These are phyloP conservation scores for Trichomonas tenax DNA, from an alignment of 208 protist genomes.

Conservation along the genomic window DNA sequence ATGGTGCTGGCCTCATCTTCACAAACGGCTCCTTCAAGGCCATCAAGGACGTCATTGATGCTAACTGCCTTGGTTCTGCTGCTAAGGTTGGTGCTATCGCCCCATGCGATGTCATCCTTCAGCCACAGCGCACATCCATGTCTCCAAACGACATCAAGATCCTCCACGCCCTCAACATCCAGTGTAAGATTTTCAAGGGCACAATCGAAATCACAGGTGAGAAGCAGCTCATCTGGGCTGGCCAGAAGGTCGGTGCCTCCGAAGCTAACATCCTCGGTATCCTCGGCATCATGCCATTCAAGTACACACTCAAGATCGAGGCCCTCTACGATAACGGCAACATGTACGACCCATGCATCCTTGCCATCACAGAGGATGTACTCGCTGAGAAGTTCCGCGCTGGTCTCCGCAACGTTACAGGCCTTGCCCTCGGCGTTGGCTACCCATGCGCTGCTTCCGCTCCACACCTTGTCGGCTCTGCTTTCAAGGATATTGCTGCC, in stretches of 20 bases:
- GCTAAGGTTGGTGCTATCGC: slow-evolving; percentile 86
- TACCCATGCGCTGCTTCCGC: slow-evolving; percentile 76
- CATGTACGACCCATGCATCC: slow-evolving; percentile 70
- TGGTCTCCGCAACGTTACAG: slow-evolving; percentile 69
- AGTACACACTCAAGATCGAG: slow-evolving; percentile 73
- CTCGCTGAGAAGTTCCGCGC: slow-evolving; percentile 62
- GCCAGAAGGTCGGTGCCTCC: slow-evolving; percentile 76
- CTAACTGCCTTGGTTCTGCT: slow-evolving; percentile 44
- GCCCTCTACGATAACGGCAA: slow-evolving; percentile 81
- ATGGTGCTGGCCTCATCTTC: too few relatives aligned
- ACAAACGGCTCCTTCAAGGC: neutral
- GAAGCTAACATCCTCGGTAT: slow-evolving; percentile 86
- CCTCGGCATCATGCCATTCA: slow-evolving; percentile 95
- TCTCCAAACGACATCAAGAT: slow-evolving; percentile 91
- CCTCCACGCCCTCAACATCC: slow-evolving; percentile 96
- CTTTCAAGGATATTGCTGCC: slow-evolving; percentile 86
- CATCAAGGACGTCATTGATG: neutral
- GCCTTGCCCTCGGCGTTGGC: slow-evolving; percentile 75
- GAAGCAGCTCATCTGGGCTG: slow-evolving; percentile 73
- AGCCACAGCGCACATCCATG: slow-evolving; percentile 78
- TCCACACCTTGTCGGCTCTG: slow-evolving; percentile 76
- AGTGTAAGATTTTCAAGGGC: slow-evolving; percentile 94
- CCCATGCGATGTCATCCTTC: slow-evolving; percentile 79
- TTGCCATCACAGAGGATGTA: slow-evolving; percentile 75
- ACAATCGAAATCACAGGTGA: slow-evolving; percentile 91